Evolutionary conservation across 352 stramenopile genomes (phyloP).

Genomic region (Saprolegnia diclina): DNA sequence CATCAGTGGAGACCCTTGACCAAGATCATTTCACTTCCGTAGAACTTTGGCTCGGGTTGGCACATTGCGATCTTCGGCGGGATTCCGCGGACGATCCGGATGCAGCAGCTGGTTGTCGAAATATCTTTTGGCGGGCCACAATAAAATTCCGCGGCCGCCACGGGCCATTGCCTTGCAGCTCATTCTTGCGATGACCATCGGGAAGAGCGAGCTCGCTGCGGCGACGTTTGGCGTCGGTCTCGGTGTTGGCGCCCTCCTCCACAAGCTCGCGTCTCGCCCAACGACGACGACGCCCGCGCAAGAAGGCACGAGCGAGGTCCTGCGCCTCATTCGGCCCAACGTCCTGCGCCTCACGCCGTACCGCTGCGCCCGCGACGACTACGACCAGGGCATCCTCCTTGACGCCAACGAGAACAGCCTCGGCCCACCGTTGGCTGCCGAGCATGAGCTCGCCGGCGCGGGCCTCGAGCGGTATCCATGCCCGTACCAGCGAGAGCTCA

Average conservation of each 20-base stretch:
- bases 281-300: background rate
- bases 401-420: slow-evolving; percentile 99
- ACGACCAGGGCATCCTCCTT: slow-evolving; percentile 91
- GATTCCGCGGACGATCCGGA: background rate
- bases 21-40: too few species aligned
- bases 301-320: slow-evolving; percentile 30
- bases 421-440: slow-evolving; percentile 78
- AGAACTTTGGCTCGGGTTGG: background rate
- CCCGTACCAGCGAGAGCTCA: slow-evolving; percentile 92
- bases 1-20: too few species aligned
- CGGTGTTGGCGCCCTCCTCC: slow-evolving; percentile 12
- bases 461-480: slow-evolving; percentile 93
- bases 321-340: slow-evolving; percentile 93
- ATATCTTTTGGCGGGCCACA: background rate
- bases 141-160: background rate
- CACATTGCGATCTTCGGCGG: background rate
- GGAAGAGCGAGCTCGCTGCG: background rate
- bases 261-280: slow-evolving; percentile 8
- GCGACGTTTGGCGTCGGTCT: slow-evolving; percentile 25
- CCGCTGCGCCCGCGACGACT: slow-evolving; percentile 96
- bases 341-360: slow-evolving; percentile 95
- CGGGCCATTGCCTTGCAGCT: background rate
- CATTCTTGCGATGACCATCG: background rate
- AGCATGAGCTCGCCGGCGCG: slow-evolving; percentile 59
- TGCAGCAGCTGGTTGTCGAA: background rate